Evolutionary conservation across 129 eudicot genomes (phyloP).

Genomic region (Pseudognaphalium luteoalbum): DNA sequence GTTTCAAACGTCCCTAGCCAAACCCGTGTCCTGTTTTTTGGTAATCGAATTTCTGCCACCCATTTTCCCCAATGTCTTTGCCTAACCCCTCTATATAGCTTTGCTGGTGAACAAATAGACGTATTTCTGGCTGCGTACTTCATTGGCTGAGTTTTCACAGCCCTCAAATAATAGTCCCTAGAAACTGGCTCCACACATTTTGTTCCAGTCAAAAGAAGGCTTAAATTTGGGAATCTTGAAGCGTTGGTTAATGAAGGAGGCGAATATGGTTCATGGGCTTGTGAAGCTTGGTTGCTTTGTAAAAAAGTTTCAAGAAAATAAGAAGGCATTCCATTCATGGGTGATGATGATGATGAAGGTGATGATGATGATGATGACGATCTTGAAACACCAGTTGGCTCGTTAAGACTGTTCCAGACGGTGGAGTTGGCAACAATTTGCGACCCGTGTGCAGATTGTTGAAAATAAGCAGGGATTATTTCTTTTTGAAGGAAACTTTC

Average conservation of each 20-base stretch:
- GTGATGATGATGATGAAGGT: constrained; percentile 9
- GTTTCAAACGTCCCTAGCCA: constrained; percentile 96
- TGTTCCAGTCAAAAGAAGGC: constrained; percentile 38
- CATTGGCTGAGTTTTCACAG: constrained; percentile 74
- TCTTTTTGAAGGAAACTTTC: constrained; percentile 47
- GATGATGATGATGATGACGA: constrained; percentile 24
- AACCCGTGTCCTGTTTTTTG: constrained; percentile 79
- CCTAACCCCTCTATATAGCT: constrained; percentile 70
- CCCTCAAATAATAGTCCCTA: constrained; percentile 49
- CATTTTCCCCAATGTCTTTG: constrained; percentile 98
- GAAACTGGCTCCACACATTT: constrained; percentile 29
- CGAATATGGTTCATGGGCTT: constrained; percentile 28
- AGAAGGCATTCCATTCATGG: constrained; percentile 31
- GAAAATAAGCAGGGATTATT: constrained; percentile 27
- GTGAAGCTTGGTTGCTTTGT: constrained; percentile 21
- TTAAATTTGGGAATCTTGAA: constrained; percentile 38
- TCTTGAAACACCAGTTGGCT: constrained; percentile 17
- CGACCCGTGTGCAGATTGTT: constrained; percentile 30
- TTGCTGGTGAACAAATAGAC: constrained; percentile 41
- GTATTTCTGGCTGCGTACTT: constrained; percentile 42
- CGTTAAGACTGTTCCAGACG: constrained; percentile 32
- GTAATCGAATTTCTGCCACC: constrained; percentile 89
- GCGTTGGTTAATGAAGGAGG: constrained; percentile 20
- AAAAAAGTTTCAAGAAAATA: constrained; percentile 61
- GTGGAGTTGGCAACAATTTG: constrained; percentile 29